Evolutionary conservation across 495 filamentous ascomycete species (phyloP), one percentile per base, ranked within the genome.

Genomic region (Daldinia decipiens): DNA sequence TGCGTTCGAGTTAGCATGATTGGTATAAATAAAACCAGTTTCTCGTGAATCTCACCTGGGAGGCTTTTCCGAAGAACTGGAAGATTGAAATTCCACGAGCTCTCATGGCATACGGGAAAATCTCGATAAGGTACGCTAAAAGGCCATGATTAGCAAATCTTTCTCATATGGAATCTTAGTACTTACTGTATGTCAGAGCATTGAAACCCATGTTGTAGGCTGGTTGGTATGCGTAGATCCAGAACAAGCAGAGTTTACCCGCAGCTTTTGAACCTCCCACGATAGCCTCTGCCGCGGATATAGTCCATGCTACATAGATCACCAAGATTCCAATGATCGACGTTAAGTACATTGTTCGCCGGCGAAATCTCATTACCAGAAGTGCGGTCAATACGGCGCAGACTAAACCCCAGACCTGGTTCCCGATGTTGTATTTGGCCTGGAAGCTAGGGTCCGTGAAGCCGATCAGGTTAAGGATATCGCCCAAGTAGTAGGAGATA

Each of bases 141-240:
- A 62, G 12, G 12, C 3, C 1, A 26, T 27, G n/a, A 62, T 77
- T 57, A 77, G 61, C 27, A 1, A 13, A 9, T 19, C n/a, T 8
- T 39, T 2, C 6, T 4, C 1, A 7, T 6, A 6, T 24, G 8
- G 8, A 34, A 4, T 53, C 27, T 19, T 24, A 8, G 31, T 31
- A 21, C 78, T 78, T 77, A 86, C 83, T 87, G 58, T 87, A 88
- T n/a, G 86, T 87, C 17, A 88, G 75, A 31, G 85, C 86, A 38
- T 87, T 88, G 72, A 86, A 87, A 15, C 84, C 86, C 50, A 88
- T 81, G 61, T 89, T 88, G 58, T 88, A 88, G n/a, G 80, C 81
- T 3, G 85, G 86, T 1, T 80, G 82, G 71, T 87, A 88, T 12
- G 76, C 74, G 69, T 87, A 89, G 59, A 87, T 86, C 64, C 87